phyloP scores from a whole-genome alignment of 129 eudicot genomes.

The Logfia minima region DNA sequence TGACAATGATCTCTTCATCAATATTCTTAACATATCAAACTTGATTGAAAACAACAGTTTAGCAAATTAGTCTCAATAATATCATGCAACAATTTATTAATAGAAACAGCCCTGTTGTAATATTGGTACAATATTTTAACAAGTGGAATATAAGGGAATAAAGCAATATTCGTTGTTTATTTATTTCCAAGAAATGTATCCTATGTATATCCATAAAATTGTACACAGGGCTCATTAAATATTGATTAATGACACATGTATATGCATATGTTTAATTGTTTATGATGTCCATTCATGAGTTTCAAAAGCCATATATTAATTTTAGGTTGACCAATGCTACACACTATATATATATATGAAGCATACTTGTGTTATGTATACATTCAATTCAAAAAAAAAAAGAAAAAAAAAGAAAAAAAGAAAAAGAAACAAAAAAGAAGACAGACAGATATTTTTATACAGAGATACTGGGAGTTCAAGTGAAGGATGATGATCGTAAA shows the following conservation, averaged over 20 bases:
- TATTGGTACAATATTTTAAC: background rate
- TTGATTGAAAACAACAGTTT: background rate
- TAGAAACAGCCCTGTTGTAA: background rate
- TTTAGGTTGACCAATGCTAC: constrained; percentile 5
- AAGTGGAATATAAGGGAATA: background rate
- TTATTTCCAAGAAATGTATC: background rate
- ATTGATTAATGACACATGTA: too few relatives aligned
- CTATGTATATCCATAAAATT: constrained; percentile 5
- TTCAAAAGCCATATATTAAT: constrained; percentile 32
- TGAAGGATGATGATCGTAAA: constrained; percentile 9
- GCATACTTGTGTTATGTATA: background rate
- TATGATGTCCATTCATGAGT: constrained; percentile 28
- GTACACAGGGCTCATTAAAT: background rate
- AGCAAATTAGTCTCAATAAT: background rate
- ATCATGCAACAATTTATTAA: background rate
- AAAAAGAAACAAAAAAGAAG: too few relatives aligned
- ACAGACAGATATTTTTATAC: background rate
- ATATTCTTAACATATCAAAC: background rate
- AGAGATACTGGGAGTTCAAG: background rate
- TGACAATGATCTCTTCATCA: background rate
- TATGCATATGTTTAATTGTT: background rate
- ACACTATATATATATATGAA: constrained; percentile 29
- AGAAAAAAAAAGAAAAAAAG: too few relatives aligned
- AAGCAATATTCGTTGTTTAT: background rate
- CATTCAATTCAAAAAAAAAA: background rate